Evolutionary conservation across 192 early-diverging fungal species (phyloP).

Genomic region (Coemansia sp.): DNA sequence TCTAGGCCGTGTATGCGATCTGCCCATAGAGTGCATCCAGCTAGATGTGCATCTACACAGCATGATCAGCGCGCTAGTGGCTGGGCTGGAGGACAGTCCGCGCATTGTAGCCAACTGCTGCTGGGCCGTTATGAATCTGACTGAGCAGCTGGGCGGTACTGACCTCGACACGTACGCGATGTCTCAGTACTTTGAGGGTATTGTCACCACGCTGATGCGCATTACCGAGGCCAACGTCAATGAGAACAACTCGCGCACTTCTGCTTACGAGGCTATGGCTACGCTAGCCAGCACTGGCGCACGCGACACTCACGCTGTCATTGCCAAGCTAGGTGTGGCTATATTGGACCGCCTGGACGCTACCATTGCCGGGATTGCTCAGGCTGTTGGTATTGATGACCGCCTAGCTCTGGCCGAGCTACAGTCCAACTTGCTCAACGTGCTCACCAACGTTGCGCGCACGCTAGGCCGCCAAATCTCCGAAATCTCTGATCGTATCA

Average conservation of each 20-base stretch:
- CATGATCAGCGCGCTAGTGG: constrained; percentile 73
- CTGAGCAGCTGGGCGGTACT: constrained; percentile 73
- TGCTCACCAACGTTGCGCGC: constrained; percentile 84
- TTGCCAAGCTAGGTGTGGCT: constrained; percentile 72
- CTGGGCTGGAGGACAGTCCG: constrained; percentile 80
- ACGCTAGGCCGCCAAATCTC: constrained; percentile 72
- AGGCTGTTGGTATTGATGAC: constrained; percentile 84
- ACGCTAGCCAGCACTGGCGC: constrained; percentile 72
- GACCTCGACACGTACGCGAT: constrained; percentile 68
- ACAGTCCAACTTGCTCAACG: constrained; percentile 90
- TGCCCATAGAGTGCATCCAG: constrained; percentile 72
- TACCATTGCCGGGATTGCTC: constrained; percentile 69
- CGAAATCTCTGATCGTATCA: constrained; percentile 82
- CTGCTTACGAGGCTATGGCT: constrained; percentile 92
- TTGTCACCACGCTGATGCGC: constrained; percentile 73
- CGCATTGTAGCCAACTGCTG: constrained; percentile 95
- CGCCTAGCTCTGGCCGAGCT: constrained; percentile 76
- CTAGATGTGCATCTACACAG: constrained; percentile 69
- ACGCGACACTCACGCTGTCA: constrained; percentile 73
- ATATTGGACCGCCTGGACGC: constrained; percentile 79
- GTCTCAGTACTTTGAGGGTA: constrained; percentile 82
- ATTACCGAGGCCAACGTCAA: constrained; percentile 71
- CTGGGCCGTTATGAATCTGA: constrained; percentile 92
- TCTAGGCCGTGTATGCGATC: constrained; percentile 91
- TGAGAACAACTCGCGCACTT: constrained; percentile 86